Percentiles rank a stretch among this genome's conserved stretches.
Conservation (phyloP, 192 early-diverging fungal species). For the Coemansia sp. region DNA sequence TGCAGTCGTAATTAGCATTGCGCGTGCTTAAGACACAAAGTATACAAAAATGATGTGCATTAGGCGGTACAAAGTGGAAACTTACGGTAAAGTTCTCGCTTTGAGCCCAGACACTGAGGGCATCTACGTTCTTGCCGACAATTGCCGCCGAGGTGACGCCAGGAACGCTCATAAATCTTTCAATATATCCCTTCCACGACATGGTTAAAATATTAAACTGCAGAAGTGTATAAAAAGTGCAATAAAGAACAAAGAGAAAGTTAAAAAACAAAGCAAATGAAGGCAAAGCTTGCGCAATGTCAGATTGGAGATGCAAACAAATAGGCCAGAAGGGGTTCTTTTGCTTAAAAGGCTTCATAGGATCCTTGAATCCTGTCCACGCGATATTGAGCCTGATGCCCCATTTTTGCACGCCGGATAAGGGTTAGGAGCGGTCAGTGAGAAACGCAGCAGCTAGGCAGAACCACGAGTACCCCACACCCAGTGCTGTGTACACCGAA, state of each 20-base stretch:
- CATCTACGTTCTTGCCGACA: conserved; percentile 53
- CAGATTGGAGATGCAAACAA: neutral
- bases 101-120: conserved; percentile 69
- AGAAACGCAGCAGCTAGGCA: conserved; percentile 49
- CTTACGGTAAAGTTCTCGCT: conserved; percentile 39
- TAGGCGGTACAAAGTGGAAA: neutral
- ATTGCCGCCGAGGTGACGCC: conserved; percentile 61
- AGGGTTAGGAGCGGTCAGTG: neutral
- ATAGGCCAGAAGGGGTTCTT: neutral
- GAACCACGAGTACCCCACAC: conserved; percentile 71
- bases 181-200: conserved; percentile 85
- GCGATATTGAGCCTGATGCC: neutral
- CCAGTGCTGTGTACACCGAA: conserved; percentile 73
- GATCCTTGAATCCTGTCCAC: neutral
- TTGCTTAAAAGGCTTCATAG: neutral
- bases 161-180: conserved; percentile 23
- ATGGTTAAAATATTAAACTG: conserved; percentile 48
- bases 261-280: neutral
- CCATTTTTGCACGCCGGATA: neutral
- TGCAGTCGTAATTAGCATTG: neutral
- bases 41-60: neutral
- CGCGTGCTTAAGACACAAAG: neutral
- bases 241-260: conserved; percentile 16
- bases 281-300: neutral
- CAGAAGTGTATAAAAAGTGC: neutral